phyloP scores from a whole-genome alignment of 2,329 filamentous ascomycete species.

The Aureobasidium leucospermi region DNA sequence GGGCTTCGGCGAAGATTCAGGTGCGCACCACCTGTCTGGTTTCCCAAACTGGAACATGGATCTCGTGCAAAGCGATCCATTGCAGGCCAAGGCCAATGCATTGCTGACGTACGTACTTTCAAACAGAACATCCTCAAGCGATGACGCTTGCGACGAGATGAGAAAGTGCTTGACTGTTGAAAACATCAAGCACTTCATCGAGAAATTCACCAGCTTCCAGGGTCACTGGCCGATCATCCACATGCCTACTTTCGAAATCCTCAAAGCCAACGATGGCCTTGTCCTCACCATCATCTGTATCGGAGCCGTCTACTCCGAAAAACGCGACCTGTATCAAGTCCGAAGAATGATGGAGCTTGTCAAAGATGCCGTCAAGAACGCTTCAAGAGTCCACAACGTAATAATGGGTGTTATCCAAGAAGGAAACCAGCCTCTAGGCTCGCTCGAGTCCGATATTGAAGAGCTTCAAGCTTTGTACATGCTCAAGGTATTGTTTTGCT shows the following conservation, averaged over 20 bases:
- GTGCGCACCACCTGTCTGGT: conserved; percentile 27
- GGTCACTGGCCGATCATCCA: conserved; percentile 68
- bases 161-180: conserved; percentile 54
- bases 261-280: conserved; percentile 59
- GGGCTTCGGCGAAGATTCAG: conserved; percentile 22
- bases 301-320: conserved; percentile 67
- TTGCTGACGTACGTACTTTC: conserved; percentile 36
- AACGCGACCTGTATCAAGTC: conserved; percentile 52
- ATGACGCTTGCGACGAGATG: conserved; percentile 17
- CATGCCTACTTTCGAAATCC: conserved; percentile 61
- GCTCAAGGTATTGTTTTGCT: conserved; percentile 55
- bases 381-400: conserved; percentile 45
- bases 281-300: conserved; percentile 64
- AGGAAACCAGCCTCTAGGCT: conserved; percentile 33
- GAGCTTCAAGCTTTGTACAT: conserved; percentile 61
- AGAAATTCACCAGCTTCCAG: conserved; percentile 65
- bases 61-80: conserved; percentile 28
- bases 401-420: conserved; percentile 33
- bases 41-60: conserved; percentile 37
- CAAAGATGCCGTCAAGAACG: conserved; percentile 51
- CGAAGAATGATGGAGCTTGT: conserved; percentile 62
- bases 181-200: conserved; percentile 63
- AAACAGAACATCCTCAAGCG: conserved; percentile 15
- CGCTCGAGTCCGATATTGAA: conserved; percentile 44
- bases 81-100: conserved; percentile 39